Evolutionary conservation across 2,329 filamentous ascomycete genomes (phyloP).

Genomic region (Claviceps citrina): DNA sequence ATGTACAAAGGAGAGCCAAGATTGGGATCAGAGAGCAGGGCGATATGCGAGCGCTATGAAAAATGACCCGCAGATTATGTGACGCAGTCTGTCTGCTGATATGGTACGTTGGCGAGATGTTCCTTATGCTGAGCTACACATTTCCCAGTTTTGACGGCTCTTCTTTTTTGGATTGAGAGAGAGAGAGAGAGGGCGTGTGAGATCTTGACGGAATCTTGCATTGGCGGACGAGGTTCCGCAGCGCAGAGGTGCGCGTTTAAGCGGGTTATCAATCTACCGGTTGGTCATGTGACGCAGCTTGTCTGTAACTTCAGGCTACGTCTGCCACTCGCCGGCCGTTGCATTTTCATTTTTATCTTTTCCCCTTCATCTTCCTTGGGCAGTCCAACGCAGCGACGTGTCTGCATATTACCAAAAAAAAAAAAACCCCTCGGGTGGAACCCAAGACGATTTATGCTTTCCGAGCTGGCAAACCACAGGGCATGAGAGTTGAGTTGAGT

Average conservation of each 20-base stretch:
- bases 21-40: neutral
- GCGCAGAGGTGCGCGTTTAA: too few relatives aligned
- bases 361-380: too few relatives aligned
- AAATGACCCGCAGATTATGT: neutral
- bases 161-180: neutral
- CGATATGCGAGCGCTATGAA: neutral
- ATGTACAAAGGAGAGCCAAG: neutral
- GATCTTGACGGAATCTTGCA: neutral
- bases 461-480: too few relatives aligned
- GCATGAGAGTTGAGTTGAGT: too few relatives aligned
- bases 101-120: neutral
- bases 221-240: neutral
- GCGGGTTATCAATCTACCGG: conserved; percentile 7
- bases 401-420: too few relatives aligned
- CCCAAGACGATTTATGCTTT: too few relatives aligned
- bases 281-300: conserved; percentile 7
- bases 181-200: neutral
- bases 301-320: too few relatives aligned
- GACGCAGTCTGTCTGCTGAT: neutral
- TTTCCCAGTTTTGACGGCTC: neutral
- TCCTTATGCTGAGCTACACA: neutral
- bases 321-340: too few relatives aligned
- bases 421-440: too few relatives aligned
- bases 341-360: too few relatives aligned
- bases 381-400: too few relatives aligned